Conservation (phyloP, 2,329 filamentous ascomycete species). For the Penicillium sp. region DNA sequence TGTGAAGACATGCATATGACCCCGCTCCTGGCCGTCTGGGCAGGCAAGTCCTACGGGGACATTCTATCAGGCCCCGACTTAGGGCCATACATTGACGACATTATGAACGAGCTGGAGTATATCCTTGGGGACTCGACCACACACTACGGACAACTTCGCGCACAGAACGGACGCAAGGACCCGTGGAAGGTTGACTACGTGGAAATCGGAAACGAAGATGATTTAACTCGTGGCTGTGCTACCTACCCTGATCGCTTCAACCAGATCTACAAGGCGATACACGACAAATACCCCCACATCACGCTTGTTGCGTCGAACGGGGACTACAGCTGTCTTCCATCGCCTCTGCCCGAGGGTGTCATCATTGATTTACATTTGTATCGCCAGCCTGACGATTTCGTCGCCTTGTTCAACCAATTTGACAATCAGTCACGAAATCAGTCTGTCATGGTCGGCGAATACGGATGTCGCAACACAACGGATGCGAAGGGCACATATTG, state of each 20-base stretch:
- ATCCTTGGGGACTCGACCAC: conserved; percentile 57
- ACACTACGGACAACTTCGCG: conserved; percentile 60
- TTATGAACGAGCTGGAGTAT: conserved; percentile 66
- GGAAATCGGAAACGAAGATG: conserved; percentile 69
- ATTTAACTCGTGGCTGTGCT: conserved; percentile 54
- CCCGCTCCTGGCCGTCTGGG: conserved; percentile 60
- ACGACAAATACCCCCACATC: conserved; percentile 56
- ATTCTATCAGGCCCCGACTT: conserved; percentile 54
- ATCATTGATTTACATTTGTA: conserved; percentile 57
- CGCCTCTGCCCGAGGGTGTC: conserved; percentile 38
- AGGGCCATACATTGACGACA: conserved; percentile 60
- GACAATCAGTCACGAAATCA: conserved; percentile 52
- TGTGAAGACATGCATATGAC: conserved; percentile 62
- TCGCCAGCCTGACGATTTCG: conserved; percentile 52
- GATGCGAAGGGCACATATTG: conserved; percentile 23
- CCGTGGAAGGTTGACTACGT: conserved; percentile 63
- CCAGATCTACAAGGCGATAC: conserved; percentile 62
- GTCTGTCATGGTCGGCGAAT: conserved; percentile 36
- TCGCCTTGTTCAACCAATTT: conserved; percentile 55
- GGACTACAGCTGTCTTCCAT: conserved; percentile 31
- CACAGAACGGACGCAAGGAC: conserved; percentile 59
- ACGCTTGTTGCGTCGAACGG: conserved; percentile 55
- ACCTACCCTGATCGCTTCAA: conserved; percentile 60
- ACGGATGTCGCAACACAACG: conserved; percentile 30
- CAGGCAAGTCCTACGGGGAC: conserved; percentile 56